Conservation (phyloP, 1,284 basidiomycete species). For the Anthracocystis panici-leucophaei region DNA sequence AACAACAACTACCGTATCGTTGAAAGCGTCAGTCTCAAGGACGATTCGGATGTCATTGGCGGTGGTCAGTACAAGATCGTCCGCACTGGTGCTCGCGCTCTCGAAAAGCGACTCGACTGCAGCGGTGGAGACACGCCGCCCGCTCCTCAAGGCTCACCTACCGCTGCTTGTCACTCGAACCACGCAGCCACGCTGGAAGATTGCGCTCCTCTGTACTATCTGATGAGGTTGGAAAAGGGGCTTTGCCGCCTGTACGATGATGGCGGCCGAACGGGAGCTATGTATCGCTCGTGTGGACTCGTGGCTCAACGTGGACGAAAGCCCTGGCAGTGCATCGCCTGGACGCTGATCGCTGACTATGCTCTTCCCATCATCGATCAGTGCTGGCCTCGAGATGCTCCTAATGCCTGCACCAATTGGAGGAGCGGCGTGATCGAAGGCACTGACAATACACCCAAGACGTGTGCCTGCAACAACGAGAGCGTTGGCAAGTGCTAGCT, state of each 20-base stretch:
- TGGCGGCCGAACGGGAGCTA: not conserved
- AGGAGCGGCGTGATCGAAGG: conserved; percentile 1
- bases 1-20: conserved; percentile 10
- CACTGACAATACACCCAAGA: not conserved
- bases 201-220: not conserved
- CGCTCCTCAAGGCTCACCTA: not conserved
- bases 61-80: not conserved
- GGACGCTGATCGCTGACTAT: not conserved
- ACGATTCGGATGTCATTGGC: not conserved
- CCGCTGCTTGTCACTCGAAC: not conserved
- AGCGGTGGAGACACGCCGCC: not conserved
- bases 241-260: not conserved
- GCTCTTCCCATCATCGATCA: not conserved
- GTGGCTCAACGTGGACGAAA: not conserved
- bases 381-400: conserved; percentile 2
- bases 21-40: not conserved
- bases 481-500: conserved; percentile 4
- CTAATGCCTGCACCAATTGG: not conserved
- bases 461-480: conserved; percentile 4
- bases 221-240: not conserved
- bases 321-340: not conserved
- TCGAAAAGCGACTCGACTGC: conserved; percentile 5
- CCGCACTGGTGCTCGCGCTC: not conserved
- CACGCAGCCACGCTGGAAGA: conserved; percentile 5
- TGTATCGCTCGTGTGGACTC: not conserved